phyloP scores from a whole-genome alignment of 2,329 filamentous ascomycete species.

The Ceratocystis papillata region DNA sequence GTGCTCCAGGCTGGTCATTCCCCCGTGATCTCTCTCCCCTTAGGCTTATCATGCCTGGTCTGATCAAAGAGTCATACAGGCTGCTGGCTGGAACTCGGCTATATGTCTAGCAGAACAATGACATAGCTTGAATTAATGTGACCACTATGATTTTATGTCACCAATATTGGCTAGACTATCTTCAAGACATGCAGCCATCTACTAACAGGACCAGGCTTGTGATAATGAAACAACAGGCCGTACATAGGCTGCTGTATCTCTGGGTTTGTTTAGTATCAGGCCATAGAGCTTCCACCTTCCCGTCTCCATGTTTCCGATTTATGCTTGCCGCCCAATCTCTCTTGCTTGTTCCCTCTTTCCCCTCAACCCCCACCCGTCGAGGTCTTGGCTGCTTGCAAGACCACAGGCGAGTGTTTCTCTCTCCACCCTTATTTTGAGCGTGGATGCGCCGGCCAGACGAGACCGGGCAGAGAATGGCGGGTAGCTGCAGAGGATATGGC shows the following conservation, averaged over 20 bases:
- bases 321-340: background rate
- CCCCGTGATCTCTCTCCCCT: too few species aligned
- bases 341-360: background rate
- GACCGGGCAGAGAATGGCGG: slow-evolving; percentile 1
- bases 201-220: background rate
- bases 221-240: background rate
- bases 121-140: background rate
- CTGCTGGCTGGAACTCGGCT: background rate
- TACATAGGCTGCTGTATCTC: background rate
- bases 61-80: background rate
- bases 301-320: background rate
- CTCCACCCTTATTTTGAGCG: background rate
- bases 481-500: background rate
- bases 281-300: background rate
- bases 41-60: too few species aligned
- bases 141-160: background rate
- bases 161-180: background rate
- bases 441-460: background rate
- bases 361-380: background rate
- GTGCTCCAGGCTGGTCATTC: background rate
- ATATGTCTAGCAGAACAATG: background rate
- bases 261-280: background rate
- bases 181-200: background rate
- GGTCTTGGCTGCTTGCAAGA: background rate
- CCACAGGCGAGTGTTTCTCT: background rate